Evolutionary conservation across 805 yeast genomes (phyloP), one percentile per base, ranked within the genome.

Genomic region (Cyberlindnera nakhonratchasimensis): DNA sequence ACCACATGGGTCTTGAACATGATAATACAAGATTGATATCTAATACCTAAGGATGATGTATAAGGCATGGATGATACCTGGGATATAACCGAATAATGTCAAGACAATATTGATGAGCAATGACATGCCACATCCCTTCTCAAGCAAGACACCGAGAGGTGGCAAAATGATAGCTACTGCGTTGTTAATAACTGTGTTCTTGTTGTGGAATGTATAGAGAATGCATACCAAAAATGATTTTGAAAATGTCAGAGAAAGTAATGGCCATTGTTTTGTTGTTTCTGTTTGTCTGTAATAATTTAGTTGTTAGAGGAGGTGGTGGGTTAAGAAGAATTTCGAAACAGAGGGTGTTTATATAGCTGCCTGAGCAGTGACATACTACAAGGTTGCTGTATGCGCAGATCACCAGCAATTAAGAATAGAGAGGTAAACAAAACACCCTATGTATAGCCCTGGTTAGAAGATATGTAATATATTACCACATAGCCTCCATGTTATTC

Each of bases 31-130:
- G 29, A 12, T 5, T 14, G 12, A 22, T 6, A 9, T 4, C 48
- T 43, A 61, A 28, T 54, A 51, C 46, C 46, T 55, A 37, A 45
- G 51, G 31, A 79, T 76, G 41, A 79, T 64, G 54, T 74, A 79
- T 34, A 79, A 60, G 5, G 84, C 82, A 50, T 79, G 83, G 39
- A 79, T 64, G 38, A 79, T 75, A 53, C 84, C 89, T 8, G 91
- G 91, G 58, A 83, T 72, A 66, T 77, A 83, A 44, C 88, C 90
- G 37, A 82, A 70, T 40, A 78, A 59, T 31, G 87, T 80, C 60
- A 83, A 72, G 34, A 82, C 46, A 48, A 81, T 65, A 65, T 81
- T 80, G 58, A 62, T 24, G 55, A 64, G 26, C 55, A 62, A 34
- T n/a, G 58, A 37, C 12, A 39, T 41, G 1, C 56, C 56, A 53